Percentiles rank a stretch among this genome's conserved stretches.
Evolutionary conservation across 2,329 filamentous ascomycete genomes (phyloP).

Genomic region (Penicillium sp.): DNA sequence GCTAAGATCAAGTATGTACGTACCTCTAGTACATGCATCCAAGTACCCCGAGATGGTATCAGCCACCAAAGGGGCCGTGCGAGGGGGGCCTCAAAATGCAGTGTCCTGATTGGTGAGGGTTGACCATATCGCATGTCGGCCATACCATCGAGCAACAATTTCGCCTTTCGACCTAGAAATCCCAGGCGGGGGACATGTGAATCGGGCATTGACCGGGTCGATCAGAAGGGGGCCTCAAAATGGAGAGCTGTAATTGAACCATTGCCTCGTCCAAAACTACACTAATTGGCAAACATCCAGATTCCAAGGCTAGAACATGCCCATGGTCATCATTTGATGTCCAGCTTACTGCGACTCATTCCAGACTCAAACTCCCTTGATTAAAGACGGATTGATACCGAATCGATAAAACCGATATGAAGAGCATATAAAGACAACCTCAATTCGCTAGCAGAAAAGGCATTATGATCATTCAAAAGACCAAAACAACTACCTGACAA

Average conservation of each 20-base stretch:
- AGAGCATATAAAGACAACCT: not conserved
- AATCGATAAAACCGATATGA: not conserved
- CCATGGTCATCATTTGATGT: not conserved
- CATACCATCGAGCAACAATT: not conserved
- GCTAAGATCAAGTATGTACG: not conserved
- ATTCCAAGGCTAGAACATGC: not conserved
- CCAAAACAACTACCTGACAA: not conserved
- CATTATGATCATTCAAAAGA: not conserved
- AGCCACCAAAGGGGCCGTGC: not conserved
- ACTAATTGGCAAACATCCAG: not conserved
- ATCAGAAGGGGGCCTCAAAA: constrained; percentile 5
- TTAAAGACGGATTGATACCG: not conserved
- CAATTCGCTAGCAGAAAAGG: not conserved
- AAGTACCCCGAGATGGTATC: not conserved
- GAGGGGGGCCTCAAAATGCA: not conserved
- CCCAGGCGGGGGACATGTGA: not conserved
- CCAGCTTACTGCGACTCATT: not conserved
- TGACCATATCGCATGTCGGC: not conserved
- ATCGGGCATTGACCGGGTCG: not conserved
- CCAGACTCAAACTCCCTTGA: not conserved
- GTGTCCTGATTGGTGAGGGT: not conserved
- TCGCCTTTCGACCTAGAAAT: not conserved
- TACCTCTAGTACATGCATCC: not conserved
- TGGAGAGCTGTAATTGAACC: not conserved
- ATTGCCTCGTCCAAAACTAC: not conserved